Evolutionary conservation across 2,329 filamentous ascomycete species (phyloP).

Genomic region (Calonectria naviculata): DNA sequence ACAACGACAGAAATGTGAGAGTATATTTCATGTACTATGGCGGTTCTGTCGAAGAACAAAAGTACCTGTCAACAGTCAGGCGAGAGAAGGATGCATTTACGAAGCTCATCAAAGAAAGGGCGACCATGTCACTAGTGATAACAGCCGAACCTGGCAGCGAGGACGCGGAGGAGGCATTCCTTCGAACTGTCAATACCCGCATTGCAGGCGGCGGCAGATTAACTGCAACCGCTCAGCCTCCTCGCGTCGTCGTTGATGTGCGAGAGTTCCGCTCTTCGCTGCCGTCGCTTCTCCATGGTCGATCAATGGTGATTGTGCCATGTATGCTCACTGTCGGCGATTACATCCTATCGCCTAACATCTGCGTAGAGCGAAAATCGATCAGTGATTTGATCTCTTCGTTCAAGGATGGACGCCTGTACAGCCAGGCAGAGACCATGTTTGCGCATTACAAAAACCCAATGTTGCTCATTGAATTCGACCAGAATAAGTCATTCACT

Average conservation of each 20-base stretch:
- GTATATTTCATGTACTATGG: constrained; percentile 99
- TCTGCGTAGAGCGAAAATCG: constrained; percentile 95
- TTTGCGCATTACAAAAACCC: constrained; percentile 89
- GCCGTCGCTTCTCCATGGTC: constrained; percentile 89
- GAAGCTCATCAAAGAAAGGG: constrained; percentile 92
- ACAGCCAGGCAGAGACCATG: constrained; percentile 94
- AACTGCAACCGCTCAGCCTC: constrained; percentile 84
- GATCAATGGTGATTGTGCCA: constrained; percentile 88
- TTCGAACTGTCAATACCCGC: constrained; percentile 94
- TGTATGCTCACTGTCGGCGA: constrained; percentile 98
- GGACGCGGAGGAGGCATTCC: constrained; percentile 90
- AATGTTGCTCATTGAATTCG: constrained; percentile 97
- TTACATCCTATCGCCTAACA: constrained; percentile 90
- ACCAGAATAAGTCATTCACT: constrained; percentile 96
- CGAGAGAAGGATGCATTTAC: constrained; percentile 97
- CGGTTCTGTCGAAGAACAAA: constrained; percentile 93
- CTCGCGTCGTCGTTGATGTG: constrained; percentile 93
- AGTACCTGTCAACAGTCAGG: constrained; percentile 89
- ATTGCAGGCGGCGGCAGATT: constrained; percentile 94
- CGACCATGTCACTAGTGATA: constrained; percentile 90
- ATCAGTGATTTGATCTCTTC: constrained; percentile 91
- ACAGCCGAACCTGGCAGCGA: constrained; percentile 76
- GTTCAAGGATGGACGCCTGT: constrained; percentile 91
- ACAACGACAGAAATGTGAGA: constrained; percentile 87
- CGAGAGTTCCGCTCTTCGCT: constrained; percentile 95